Conservation (phyloP, 2,329 filamentous ascomycete genomes). For the Aspergillus sergii region DNA sequence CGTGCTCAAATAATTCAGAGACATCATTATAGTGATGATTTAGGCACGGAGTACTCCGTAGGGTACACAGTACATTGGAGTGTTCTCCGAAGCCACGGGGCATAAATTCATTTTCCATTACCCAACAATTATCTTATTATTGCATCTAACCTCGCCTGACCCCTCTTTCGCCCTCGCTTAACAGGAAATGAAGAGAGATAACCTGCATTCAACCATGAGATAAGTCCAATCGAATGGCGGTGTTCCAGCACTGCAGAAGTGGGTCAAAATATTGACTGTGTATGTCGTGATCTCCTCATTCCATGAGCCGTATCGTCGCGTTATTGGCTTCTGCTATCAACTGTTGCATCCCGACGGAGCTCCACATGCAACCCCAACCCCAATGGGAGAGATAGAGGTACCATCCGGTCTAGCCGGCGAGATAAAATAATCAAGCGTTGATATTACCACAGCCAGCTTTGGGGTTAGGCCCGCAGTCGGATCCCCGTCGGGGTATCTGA, state of each 20-base stretch:
- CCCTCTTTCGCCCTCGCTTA: neutral
- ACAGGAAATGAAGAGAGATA: neutral
- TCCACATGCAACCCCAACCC: neutral
- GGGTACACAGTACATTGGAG: no score
- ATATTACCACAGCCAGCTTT: neutral
- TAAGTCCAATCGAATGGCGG: neutral
- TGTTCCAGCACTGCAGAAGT: neutral
- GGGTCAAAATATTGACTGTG: neutral
- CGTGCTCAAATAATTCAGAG: neutral
- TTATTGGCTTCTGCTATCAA: neutral
- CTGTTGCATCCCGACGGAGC: neutral
- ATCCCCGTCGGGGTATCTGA: neutral
- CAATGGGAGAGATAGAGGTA: no score
- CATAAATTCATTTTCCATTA: neutral
- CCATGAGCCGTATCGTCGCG: neutral
- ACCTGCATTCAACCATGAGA: neutral
- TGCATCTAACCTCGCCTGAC: neutral
- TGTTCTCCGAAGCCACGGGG: neutral
- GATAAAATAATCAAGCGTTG: no score
- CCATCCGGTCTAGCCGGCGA: neutral
- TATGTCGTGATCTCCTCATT: neutral
- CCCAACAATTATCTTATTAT: neutral
- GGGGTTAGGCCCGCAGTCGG: neutral
- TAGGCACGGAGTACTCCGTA: neutral
- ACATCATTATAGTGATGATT: neutral